Evolutionary conservation across 2,329 filamentous ascomycete genomes (phyloP).

Genomic region (Graphiopsis chlorocephala): DNA sequence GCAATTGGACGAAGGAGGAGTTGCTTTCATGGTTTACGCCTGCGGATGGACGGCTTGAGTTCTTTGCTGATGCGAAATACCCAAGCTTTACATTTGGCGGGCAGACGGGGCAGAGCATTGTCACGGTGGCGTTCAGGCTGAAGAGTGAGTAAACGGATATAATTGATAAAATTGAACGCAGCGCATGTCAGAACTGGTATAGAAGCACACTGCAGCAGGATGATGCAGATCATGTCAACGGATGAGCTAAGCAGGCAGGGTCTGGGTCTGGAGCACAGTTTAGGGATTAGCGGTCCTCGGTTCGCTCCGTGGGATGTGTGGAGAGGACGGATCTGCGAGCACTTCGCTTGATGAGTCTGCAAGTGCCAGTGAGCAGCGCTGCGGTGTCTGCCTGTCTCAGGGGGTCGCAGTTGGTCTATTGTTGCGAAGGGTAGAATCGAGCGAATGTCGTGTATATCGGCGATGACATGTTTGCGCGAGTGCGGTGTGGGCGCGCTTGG

Average conservation of each 20-base stretch:
- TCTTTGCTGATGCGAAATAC: slow-evolving; percentile 71
- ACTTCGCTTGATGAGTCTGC: slow-evolving; percentile 2
- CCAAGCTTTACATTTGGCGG: slow-evolving; percentile 87
- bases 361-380: background rate
- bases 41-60: slow-evolving; percentile 50
- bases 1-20: slow-evolving; percentile 96
- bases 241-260: background rate
- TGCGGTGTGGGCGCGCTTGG: background rate
- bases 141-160: background rate
- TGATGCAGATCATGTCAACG: slow-evolving; percentile 3
- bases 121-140: slow-evolving; percentile 31
- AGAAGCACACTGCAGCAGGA: background rate
- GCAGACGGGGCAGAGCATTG: slow-evolving; percentile 82
- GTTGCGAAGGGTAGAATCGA: background rate
- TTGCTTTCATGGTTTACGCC: slow-evolving; percentile 72
- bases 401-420: background rate
- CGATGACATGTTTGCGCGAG: background rate
- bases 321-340: slow-evolving; percentile 1
- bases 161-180: background rate
- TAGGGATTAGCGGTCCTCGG: background rate
- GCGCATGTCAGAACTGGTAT: background rate
- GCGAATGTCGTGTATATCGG: background rate
- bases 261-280: background rate
- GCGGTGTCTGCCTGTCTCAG: background rate
- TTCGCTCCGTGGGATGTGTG: background rate